Conservation (phyloP, 805 yeast genomes). For the Helenozyma baotianmanensis region DNA sequence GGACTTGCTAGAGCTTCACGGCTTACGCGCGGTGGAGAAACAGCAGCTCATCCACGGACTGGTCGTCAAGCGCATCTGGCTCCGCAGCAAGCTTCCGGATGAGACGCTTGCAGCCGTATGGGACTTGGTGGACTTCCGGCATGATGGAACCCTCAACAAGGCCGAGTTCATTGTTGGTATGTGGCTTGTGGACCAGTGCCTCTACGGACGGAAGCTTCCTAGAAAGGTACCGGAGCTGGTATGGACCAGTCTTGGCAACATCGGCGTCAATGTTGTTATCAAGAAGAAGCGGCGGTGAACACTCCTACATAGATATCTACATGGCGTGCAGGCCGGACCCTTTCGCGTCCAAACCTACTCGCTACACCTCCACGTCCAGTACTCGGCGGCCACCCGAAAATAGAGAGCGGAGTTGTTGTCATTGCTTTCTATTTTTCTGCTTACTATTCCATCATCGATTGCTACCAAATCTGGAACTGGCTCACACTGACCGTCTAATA, state of each 20-base stretch:
- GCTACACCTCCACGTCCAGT: background rate
- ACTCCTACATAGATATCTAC: too few relatives aligned
- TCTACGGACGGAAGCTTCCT: constrained; percentile 90
- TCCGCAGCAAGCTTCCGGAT: constrained; percentile 64
- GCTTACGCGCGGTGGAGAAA: constrained; percentile 22
- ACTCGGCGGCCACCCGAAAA: background rate
- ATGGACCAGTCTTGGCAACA: constrained; percentile 72
- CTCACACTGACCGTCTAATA: too few relatives aligned
- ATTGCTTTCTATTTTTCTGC: background rate
- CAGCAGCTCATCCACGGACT: constrained; percentile 46
- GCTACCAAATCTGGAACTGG: too few relatives aligned
- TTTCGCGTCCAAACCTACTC: background rate
- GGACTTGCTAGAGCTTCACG: constrained; percentile 27
- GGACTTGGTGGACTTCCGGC: constrained; percentile 62
- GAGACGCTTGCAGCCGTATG: constrained; percentile 57
- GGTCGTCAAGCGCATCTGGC: constrained; percentile 78
- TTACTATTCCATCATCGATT: too few relatives aligned
- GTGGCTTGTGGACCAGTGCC: constrained; percentile 96
- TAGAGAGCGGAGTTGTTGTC: background rate
- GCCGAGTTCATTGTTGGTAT: constrained; percentile 91
- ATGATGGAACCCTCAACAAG: constrained; percentile 72
- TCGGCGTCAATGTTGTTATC: constrained; percentile 38
- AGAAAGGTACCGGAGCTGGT: constrained; percentile 57
- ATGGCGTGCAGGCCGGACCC: too few relatives aligned
- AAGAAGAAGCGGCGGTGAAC: constrained; percentile 27